Conservation (phyloP, 257 asterid genomes). For the Penstemon eatonii region DNA sequence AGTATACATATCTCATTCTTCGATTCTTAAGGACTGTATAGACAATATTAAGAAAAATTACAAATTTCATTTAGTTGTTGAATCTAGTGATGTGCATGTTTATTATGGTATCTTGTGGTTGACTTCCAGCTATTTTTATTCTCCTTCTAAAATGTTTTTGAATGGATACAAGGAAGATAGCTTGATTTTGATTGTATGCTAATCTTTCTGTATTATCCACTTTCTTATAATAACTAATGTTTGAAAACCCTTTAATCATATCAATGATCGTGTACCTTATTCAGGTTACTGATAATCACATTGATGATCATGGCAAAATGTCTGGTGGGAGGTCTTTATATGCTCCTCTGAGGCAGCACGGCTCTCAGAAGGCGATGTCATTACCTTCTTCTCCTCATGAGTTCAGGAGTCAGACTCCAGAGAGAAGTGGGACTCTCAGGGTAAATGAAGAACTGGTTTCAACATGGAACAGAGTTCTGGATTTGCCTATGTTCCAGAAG, state of each 20-base stretch:
- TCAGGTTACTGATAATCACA: constrained; percentile 32
- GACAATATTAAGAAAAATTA: background rate
- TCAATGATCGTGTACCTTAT: constrained; percentile 14
- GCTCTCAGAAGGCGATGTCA: constrained; percentile 70
- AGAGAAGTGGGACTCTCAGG: constrained; percentile 36
- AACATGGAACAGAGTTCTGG: constrained; percentile 86
- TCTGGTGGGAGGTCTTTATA: constrained; percentile 32
- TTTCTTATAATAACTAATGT: constrained; percentile 5
- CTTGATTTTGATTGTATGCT: background rate
- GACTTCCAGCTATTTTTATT: background rate
- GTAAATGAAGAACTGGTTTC: constrained; percentile 64
- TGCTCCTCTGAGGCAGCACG: constrained; percentile 39
- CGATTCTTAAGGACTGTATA: background rate
- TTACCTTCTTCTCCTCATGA: constrained; percentile 97
- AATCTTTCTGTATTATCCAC: constrained; percentile 6
- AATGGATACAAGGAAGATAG: background rate
- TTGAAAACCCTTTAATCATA: constrained; percentile 12
- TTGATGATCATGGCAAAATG: constrained; percentile 31
- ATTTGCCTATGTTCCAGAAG: constrained; percentile 73
- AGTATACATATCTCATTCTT: background rate
- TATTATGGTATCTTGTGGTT: constrained; percentile 10
- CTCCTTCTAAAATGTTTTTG: background rate
- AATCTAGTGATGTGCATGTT: background rate
- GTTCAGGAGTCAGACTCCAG: constrained; percentile 58
- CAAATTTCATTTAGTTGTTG: constrained; percentile 2